Conservation (phyloP, 148 eudicot species). For the Cornus florida region DNA sequence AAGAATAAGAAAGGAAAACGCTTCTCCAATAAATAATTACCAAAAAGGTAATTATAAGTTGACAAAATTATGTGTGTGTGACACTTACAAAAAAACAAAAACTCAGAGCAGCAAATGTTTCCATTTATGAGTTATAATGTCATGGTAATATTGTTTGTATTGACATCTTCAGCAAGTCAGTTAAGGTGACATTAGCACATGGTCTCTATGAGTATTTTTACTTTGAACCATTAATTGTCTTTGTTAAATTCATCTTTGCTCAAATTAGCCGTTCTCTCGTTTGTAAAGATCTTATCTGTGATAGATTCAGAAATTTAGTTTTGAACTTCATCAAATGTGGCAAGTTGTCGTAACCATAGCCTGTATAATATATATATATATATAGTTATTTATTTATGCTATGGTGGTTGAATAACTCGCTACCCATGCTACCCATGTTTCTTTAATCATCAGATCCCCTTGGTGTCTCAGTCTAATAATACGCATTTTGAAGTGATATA, state of each 20-base stretch:
- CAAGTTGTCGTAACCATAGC: neutral
- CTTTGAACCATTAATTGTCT: neutral
- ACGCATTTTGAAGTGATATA: neutral
- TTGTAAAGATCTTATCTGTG: neutral
- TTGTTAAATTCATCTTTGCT: neutral
- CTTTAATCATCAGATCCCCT: neutral
- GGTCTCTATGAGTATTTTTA: neutral
- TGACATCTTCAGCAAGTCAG: neutral
- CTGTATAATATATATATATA: neutral
- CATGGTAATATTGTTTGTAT: neutral
- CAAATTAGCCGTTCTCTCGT: neutral
- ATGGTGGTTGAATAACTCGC: neutral
- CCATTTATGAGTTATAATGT: neutral
- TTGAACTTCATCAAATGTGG: neutral
- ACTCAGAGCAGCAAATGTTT: neutral
- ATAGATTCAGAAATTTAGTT: neutral
- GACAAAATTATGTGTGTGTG: too few relatives aligned
- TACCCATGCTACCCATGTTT: neutral
- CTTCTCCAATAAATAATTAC: too few relatives aligned
- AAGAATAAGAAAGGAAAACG: too few relatives aligned
- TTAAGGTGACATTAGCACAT: neutral
- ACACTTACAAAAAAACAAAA: too few relatives aligned
- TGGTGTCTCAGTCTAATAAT: constrained; percentile 3
- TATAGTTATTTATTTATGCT: neutral
- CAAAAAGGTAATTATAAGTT: too few relatives aligned